Percentiles rank a stretch among this genome's conserved stretches.
phyloP scores from a whole-genome alignment of 1,139 yeast species.

The Candida pseudocylindracea region DNA sequence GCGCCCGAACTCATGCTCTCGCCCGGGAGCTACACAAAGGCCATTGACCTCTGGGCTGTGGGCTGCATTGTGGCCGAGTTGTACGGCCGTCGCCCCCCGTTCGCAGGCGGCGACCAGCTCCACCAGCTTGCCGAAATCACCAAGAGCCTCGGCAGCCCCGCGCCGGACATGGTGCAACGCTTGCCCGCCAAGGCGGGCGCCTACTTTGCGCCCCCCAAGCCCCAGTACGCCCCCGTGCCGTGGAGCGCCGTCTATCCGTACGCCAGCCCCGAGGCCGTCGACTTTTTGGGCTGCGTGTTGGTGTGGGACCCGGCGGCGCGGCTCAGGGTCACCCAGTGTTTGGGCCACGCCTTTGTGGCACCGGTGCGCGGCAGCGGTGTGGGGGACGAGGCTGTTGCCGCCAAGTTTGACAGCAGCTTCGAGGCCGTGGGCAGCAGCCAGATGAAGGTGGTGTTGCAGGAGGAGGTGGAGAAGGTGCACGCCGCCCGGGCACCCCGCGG shows the following conservation, averaged over 20 bases:
- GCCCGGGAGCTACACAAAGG: conserved; percentile 4
- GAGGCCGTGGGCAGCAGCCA: conserved; percentile 19
- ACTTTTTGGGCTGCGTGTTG: conserved; percentile 25
- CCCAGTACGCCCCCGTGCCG: conserved; percentile 6
- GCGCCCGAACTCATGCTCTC: conserved; percentile 4
- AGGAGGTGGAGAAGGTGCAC: conserved; percentile 18
- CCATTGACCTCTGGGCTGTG: conserved; percentile 9
- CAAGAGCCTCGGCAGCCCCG: conserved; percentile 40
- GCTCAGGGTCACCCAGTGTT: conserved; percentile 21
- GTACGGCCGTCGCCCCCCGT: conserved; percentile 51
- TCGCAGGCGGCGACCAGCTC: conserved; percentile 43
- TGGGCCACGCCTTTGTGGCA: conserved; percentile 34
- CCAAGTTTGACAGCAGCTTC: conserved; percentile 36
- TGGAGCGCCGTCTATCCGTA: conserved; percentile 37
- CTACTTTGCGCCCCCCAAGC: conserved; percentile 1
- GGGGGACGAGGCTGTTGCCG: conserved; percentile 29
- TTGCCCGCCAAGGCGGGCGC: conserved; percentile 2
- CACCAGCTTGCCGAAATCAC: conserved; percentile 44
- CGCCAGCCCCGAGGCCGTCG: conserved; percentile 24
- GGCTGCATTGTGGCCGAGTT: conserved; percentile 66
- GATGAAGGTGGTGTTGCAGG: conserved; percentile 18
- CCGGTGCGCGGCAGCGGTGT: too few relatives aligned
- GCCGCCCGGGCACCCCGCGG: neutral
- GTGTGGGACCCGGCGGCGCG: conserved; percentile 36
- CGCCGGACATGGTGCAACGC: conserved; percentile 12